Percentiles rank a stretch among this genome's conserved stretches.
Evolutionary conservation across 2,329 filamentous ascomycete species (phyloP).

Genomic region (Ceratocystis cacaofunesta): DNA sequence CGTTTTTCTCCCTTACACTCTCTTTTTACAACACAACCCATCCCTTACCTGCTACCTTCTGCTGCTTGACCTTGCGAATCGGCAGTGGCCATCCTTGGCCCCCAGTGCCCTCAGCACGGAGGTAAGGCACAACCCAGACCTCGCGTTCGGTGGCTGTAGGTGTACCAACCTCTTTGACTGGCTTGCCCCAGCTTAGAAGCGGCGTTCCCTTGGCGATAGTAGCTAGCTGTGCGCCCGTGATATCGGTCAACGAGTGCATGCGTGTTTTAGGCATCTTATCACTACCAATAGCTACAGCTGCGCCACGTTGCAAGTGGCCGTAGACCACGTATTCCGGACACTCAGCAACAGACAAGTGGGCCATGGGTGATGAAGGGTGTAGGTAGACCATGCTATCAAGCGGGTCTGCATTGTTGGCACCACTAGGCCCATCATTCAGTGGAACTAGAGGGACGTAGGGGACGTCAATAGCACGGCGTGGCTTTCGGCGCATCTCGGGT

Average conservation of each 20-base stretch:
- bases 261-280: constrained; percentile 55
- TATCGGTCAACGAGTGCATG: constrained; percentile 75
- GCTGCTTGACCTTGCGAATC: constrained; percentile 71
- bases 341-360: constrained; percentile 52
- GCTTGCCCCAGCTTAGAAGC: constrained; percentile 72
- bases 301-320: constrained; percentile 61
- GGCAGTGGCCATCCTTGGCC: constrained; percentile 72
- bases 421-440: constrained; percentile 28
- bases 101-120: constrained; percentile 52
- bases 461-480: constrained; percentile 77
- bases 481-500: constrained; percentile 35
- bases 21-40: constrained; percentile 50
- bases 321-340: constrained; percentile 84
- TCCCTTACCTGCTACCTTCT: constrained; percentile 52
- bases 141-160: constrained; percentile 39
- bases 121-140: constrained; percentile 68
- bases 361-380: constrained; percentile 70
- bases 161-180: constrained; percentile 62
- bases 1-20: not conserved
- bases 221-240: constrained; percentile 61
- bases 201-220: constrained; percentile 73
- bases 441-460: constrained; percentile 79
- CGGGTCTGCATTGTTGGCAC: constrained; percentile 10
- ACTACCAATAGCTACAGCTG: constrained; percentile 28
- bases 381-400: constrained; percentile 55